These are phyloP conservation scores for Podospora appendiculata DNA, from an alignment of 495 filamentous ascomycete species.

Conservation along the genomic window DNA sequence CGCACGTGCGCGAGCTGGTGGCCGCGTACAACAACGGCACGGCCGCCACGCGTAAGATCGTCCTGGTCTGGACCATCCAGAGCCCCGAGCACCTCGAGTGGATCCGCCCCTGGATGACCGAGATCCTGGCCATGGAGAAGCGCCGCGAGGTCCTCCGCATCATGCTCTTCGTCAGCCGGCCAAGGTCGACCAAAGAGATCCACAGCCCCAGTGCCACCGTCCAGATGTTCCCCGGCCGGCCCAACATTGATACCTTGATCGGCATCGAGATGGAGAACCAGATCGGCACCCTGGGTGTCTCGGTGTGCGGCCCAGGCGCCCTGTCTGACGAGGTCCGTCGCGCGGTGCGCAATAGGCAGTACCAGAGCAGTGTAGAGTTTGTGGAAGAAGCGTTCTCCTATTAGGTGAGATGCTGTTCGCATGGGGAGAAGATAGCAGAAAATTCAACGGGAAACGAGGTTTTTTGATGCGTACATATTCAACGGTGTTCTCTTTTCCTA, in stretches of 20 bases:
- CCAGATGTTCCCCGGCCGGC: constrained; percentile 71
- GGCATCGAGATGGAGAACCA: constrained; percentile 69
- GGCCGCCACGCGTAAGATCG: constrained; percentile 68
- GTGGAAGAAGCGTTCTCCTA: constrained; percentile 93
- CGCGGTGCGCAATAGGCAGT: constrained; percentile 59
- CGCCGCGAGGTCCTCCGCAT: constrained; percentile 77
- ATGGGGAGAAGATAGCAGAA: too few species aligned
- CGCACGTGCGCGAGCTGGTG: constrained; percentile 68
- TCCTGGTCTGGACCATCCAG: constrained; percentile 88
- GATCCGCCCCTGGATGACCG: constrained; percentile 93
- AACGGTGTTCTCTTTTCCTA: constrained; percentile 1
- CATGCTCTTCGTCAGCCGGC: constrained; percentile 84
- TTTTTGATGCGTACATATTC: constrained; percentile 3
- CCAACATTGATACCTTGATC: constrained; percentile 61
- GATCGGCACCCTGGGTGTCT: constrained; percentile 76
- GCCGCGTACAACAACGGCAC: constrained; percentile 58
- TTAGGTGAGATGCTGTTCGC: neutral
- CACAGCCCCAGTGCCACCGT: constrained; percentile 74
- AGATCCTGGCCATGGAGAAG: constrained; percentile 75
- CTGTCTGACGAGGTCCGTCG: constrained; percentile 81
- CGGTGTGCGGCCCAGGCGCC: constrained; percentile 82
- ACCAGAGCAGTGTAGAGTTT: constrained; percentile 70
- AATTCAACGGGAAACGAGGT: neutral
- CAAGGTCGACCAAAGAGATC: constrained; percentile 70
- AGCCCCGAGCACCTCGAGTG: constrained; percentile 83